Evolutionary conservation across 176 grass and related monocot genomes (phyloP).

Genomic region (Coix lacrymajobi): DNA sequence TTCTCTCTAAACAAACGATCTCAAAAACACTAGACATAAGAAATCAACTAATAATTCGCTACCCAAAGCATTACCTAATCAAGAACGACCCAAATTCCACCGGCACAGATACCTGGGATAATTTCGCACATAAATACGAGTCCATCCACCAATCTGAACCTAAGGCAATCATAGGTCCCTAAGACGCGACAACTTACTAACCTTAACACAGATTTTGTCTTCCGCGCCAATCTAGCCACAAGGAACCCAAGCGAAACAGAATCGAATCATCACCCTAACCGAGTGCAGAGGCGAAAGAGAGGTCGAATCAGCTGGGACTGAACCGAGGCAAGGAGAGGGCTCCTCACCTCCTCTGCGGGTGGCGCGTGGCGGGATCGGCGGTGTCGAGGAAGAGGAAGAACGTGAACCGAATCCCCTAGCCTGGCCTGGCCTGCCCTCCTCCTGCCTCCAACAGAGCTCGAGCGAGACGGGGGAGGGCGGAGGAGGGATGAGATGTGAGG

Average conservation of each 20-base stretch:
- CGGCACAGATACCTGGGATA: too few species aligned
- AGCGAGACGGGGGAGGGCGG: neutral
- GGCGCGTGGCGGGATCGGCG: conserved; percentile 1
- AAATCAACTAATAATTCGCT: neutral
- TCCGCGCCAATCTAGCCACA: neutral
- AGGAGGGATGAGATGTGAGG: neutral
- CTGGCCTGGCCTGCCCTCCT: neutral
- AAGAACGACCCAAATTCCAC: neutral
- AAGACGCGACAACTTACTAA: neutral
- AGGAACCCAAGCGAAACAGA: neutral
- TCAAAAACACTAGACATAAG: neutral
- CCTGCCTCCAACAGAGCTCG: neutral
- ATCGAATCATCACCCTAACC: neutral
- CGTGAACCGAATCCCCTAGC: conserved; percentile 2
- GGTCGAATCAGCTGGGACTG: neutral
- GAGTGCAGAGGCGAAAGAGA: neutral
- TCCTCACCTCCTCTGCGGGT: neutral
- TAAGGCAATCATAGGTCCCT: neutral
- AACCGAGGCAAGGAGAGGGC: neutral
- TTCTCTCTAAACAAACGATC: neutral
- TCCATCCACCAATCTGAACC: neutral
- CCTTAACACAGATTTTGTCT: neutral
- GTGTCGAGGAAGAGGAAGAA: neutral
- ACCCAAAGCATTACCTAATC: neutral
- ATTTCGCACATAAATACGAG: neutral